A percentile compares a stretch with the other conserved stretches of the same genome.
phyloP scores from a whole-genome alignment of 2,329 filamentous ascomycete species.

The Trichoderma sp. region DNA sequence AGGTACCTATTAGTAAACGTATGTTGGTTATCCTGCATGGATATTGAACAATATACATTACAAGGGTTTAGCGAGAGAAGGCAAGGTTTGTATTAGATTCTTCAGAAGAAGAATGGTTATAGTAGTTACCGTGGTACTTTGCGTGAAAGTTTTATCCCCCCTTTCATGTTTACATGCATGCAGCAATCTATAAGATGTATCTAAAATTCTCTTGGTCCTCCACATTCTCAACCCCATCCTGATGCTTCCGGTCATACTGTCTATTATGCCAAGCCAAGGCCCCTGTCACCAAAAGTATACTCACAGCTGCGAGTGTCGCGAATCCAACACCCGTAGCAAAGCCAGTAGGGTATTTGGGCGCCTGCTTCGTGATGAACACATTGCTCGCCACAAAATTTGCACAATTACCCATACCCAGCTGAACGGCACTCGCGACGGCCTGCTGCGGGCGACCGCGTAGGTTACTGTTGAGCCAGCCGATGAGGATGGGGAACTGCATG shows the following conservation, averaged over 20 bases:
- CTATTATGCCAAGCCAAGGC: constrained; percentile 1
- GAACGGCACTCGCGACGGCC: constrained; percentile 2
- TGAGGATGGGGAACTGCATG: constrained; percentile 1
- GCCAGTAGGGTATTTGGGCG: neutral
- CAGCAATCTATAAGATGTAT: too few relatives aligned
- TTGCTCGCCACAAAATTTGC: constrained; percentile 8
- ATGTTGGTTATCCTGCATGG: too few relatives aligned
- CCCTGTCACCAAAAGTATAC: neutral
- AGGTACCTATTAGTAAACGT: too few relatives aligned
- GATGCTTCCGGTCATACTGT: neutral
- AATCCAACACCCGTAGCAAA: constrained; percentile 8
- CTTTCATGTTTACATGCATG: too few relatives aligned
- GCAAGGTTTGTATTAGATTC: too few relatives aligned
- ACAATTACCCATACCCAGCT: constrained; percentile 1
- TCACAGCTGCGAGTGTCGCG: neutral
- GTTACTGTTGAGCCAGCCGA: constrained; percentile 10
- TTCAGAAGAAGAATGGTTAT: too few relatives aligned
- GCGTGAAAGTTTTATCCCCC: too few relatives aligned
- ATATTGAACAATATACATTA: too few relatives aligned
- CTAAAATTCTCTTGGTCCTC: too few relatives aligned
- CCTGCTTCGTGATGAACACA: constrained; percentile 1
- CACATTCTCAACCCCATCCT: too few relatives aligned
- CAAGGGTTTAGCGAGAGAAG: too few relatives aligned
- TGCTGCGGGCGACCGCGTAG: constrained; percentile 4
- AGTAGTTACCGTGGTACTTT: too few relatives aligned